Base-by-base conservation (phyloP, 2,329 filamentous ascomycete genomes). In the Dactylellina leptospora region DNA sequence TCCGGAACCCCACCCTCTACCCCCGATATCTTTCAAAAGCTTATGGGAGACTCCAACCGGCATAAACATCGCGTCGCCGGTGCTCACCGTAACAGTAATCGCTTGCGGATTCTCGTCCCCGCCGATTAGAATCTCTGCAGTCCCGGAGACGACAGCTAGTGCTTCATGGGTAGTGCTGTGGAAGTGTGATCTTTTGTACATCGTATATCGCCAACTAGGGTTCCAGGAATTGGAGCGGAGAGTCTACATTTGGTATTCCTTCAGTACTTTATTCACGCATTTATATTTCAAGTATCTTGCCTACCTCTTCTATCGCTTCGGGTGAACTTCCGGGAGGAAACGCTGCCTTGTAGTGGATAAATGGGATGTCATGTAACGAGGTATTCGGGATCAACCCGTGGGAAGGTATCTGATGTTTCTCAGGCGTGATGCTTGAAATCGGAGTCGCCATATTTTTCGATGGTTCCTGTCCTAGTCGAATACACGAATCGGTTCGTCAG, bases 261-360 rank as follows among this genome's bases (percentile, higher is more conserved):
- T 33, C 13, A 33, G 30, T 33, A 33, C 13, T 6, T 6, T 33
- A 6, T 33, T 33, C 13, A n/a, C n/a, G n/a, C n/a, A n/a, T n/a
- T n/a, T n/a, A n/a, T n/a, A n/a, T n/a, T n/a, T n/a, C 30, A 13
- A 13, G 6, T 33, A 13, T 16, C 11, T 25, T 8, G 3, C 9
- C 20, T 47, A 68, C 62, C 47, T 68, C 28, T 28, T 60, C 62
- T 13, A 68, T 16, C 30, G 3, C 23, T 2, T 38, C 45, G 2
- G 54, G 16, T 13, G 38, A 22, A 6, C 80, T 77, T 2, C 77
- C 76, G 2, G 79, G 75, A 2, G 80, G 78, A 75, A 90, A 89
- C 33, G 82, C 85, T 11, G 80, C 81, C 77, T 87, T 87, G 79
- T 90, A 90, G 77, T 90, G 86, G 45, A 89, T 77, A 23, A 91